Evolutionary conservation across 2,329 filamentous ascomycete genomes (phyloP), one percentile per base, ranked within the genome.

Genomic region (Ceratocystis variospora): DNA sequence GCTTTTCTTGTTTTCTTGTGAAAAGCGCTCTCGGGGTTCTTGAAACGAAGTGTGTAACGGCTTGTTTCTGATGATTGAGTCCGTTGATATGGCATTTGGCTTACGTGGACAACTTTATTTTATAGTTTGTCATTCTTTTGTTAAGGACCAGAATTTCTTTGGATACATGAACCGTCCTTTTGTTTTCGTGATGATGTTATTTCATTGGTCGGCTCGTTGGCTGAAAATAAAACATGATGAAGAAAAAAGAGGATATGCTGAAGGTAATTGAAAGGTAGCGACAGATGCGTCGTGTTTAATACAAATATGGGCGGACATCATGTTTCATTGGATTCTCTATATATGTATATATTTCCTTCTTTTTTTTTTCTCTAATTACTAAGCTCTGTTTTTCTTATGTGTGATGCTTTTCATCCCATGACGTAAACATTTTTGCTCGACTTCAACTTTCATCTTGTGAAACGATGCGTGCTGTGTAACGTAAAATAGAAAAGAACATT

Each of bases 341-440:
- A 48, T 48, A 22, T 65, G 41, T 65, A 55, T 15, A 64, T 55
- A 55, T 64, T 33, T 10, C 28, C 33, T 53, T 50, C 48, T 57
- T 12, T 22, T 33, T 65, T 53, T 28, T 44, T 10, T 37, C 10
- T 37, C 12, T 10, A 37, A 10, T 37, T 37, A 37, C 33, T 1
- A 10, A 37, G 33, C 33, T 41, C 28, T 61, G 28, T 45, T 31
- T 41, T 17, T 59, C 37, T 61, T 55, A 59, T 57, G n/a, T 12
- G 19, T 64, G 33, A 44, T 64, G 50, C 25, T 19, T 19, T 62
- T 22, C 17, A 53, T 33, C 31, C 50, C 63, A 61, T 57, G 33
- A 65, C 33, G 53, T 57, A 64, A 46, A 41, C 59, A 17, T 41
- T 55, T 55, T 65, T 53, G 44, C 48, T 63, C 19, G 33, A 46